Base-by-base conservation (phyloP, 1,284 basidiomycete genomes). In the Ceratobasidium theobromae region DNA sequence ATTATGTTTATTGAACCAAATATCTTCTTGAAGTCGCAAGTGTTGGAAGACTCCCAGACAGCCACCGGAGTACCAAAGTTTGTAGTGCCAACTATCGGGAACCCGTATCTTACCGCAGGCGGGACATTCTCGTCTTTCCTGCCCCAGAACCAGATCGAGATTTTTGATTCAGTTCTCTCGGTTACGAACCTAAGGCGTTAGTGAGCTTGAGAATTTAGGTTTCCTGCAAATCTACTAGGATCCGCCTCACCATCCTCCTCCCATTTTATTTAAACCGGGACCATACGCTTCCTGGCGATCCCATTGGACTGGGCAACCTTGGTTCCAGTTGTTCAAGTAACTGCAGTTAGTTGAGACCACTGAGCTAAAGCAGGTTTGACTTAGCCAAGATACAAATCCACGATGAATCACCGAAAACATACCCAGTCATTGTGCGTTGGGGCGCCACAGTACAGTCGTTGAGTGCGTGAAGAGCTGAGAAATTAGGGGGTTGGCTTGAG, bases 1-100 rank as follows among this genome's bases (percentile, higher is more conserved):
- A 87, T 78, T 69, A 86, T 85, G 66, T 84, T 84, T 71, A 86
- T 80, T 5, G 79, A 74, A 9, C 80, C 81, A 72, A 88, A 86
- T 55, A 82, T 77, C 1, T 76, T 77, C 30, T 73, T 74, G 55
- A 86, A 79, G 54, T 82, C 76, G 73, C 84, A 86, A 38, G 75
- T 73, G 4, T 78, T 81, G 70, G 77, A 79, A 4, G 55, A 62
- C 33, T 85, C 83, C 77, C 87, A 86, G 70, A 79, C 77, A 3
- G 86, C 85, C 16, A 72, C 71, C 1, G 85, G 85, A 0, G 76
- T 81, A 3, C 85, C 84, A 33, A 57, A 66, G 28, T 49, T 40
- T n/a, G 43, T 53, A 25, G 68, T 55, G 49, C 53, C 38, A 27
- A 69, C 53, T n/a, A 25, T 11, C 14, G 16, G 28, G n/a, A 16